These are phyloP conservation scores for Pulveroboletus sp. DNA, from an alignment of 768 basidiomycete genomes.

Conservation along the genomic window DNA sequence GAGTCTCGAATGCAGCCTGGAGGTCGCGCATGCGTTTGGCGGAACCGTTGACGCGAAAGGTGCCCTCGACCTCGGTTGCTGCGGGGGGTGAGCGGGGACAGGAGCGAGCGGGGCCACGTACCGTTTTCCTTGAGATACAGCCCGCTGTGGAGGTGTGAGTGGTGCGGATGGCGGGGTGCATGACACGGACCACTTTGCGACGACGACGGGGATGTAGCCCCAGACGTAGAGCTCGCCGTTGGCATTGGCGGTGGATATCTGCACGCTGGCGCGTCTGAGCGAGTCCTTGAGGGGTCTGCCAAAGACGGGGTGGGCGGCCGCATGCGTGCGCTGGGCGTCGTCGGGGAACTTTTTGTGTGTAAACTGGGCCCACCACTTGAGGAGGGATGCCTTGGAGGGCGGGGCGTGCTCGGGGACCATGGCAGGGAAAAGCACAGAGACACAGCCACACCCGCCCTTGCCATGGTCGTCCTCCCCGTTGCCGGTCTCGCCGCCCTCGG, in stretches of 20 bases:
- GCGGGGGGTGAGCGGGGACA: conserved; percentile 1
- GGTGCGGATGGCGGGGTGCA: not conserved
- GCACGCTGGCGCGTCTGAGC: conserved; percentile 84
- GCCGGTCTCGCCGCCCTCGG: conserved; percentile 9
- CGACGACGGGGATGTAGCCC: conserved; percentile 95
- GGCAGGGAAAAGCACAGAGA: not conserved
- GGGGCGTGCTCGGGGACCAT: conserved; percentile 34
- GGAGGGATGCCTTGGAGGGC: conserved; percentile 58
- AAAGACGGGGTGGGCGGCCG: conserved; percentile 79
- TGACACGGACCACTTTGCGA: conserved; percentile 84
- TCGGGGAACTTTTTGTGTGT: conserved; percentile 61
- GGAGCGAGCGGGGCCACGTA: conserved; percentile 28
- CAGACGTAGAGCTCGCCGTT: conserved; percentile 84
- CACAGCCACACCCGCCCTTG: conserved; percentile 19
- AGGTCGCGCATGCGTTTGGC: conserved; percentile 94
- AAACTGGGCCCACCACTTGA: conserved; percentile 84
- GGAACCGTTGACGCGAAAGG: conserved; percentile 95
- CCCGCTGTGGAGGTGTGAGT: conserved; percentile 50
- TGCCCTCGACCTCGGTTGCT: conserved; percentile 91
- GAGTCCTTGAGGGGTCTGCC: conserved; percentile 82
- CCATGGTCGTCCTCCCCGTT: not conserved
- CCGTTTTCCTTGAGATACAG: conserved; percentile 94
- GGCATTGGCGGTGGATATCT: conserved; percentile 86
- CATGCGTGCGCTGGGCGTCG: conserved; percentile 34
- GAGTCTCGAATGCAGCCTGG: conserved; percentile 85